Percentiles rank a stretch among this genome's conserved stretches.
Conservation (phyloP, 2,329 filamentous ascomycete species). For the Aureobasidium sp. region DNA sequence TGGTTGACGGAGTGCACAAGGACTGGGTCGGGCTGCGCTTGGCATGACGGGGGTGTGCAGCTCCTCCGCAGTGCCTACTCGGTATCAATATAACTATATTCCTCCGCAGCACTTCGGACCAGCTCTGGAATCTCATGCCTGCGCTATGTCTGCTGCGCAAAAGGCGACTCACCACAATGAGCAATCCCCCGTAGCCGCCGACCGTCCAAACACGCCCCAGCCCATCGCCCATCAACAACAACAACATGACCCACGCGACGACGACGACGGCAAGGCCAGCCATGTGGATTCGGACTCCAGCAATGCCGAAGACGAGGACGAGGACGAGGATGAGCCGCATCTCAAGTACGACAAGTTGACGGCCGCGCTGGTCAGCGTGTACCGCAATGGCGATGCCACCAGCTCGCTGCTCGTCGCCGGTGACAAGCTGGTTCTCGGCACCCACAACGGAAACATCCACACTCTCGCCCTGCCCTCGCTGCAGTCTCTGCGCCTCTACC, state of each 20-base stretch:
- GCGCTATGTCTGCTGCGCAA: constrained; percentile 29
- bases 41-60: not conserved
- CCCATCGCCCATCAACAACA: constrained; percentile 45
- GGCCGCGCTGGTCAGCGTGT: constrained; percentile 66
- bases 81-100: not conserved
- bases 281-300: not conserved
- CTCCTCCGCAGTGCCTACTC: not conserved
- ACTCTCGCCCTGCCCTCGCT: constrained; percentile 76
- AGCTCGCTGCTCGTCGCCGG: constrained; percentile 83
- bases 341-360: constrained; percentile 90
- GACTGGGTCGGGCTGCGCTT: not conserved
- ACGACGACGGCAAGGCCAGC: not conserved
- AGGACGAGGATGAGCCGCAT: constrained; percentile 79
- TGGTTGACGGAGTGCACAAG: not conserved
- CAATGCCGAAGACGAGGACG: constrained; percentile 28
- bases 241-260: not conserved
- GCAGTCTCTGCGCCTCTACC: constrained; percentile 73
- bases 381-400: constrained; percentile 91
- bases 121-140: constrained; percentile 20
- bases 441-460: constrained; percentile 94
- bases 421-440: constrained; percentile 96
- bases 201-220: constrained; percentile 32
- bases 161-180: constrained; percentile 20
- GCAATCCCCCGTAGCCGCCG: not conserved
- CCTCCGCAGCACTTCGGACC: not conserved